These are phyloP conservation scores for Dysphania ambrosioides DNA, from an alignment of 148 eudicot genomes.

Conservation along the genomic window DNA sequence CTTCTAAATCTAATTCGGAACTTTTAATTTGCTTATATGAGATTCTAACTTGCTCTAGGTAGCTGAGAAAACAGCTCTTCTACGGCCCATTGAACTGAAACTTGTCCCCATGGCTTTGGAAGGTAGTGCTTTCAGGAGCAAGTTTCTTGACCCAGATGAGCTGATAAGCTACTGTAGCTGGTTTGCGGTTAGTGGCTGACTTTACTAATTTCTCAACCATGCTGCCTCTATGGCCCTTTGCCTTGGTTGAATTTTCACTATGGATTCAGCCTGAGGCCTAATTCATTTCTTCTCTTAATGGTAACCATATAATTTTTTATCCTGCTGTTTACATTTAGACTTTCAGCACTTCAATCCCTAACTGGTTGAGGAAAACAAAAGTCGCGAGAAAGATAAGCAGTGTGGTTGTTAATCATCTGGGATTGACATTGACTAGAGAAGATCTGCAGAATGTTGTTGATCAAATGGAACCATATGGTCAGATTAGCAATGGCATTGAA, in stretches of 20 bases:
- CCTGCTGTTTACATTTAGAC: slow-evolving; percentile 43
- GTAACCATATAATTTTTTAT: background rate
- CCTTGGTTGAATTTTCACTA: background rate
- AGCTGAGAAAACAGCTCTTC: slow-evolving; percentile 84
- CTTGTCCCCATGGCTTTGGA: slow-evolving; percentile 82
- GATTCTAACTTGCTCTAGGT: slow-evolving; percentile 45
- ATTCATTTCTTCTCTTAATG: background rate
- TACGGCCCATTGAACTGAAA: slow-evolving; percentile 75
- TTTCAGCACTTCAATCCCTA: slow-evolving; percentile 55
- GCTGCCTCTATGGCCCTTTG: background rate
- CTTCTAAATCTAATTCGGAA: background rate
- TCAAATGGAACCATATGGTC: slow-evolving; percentile 93
- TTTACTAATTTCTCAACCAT: background rate
- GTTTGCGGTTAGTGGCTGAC: slow-evolving; percentile 61
- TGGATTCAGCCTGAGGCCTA: background rate
- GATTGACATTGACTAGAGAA: slow-evolving; percentile 71
- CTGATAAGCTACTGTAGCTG: slow-evolving; percentile 82
- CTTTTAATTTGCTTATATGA: slow-evolving; percentile 4
- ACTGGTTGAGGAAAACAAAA: slow-evolving; percentile 67
- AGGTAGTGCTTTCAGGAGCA: slow-evolving; percentile 83
- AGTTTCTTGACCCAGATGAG: slow-evolving; percentile 79
- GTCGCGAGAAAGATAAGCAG: slow-evolving; percentile 54
- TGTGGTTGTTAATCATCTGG: slow-evolving; percentile 78
- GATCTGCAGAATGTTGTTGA: slow-evolving; percentile 77
- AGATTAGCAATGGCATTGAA: slow-evolving; percentile 75